Evolutionary conservation across 768 basidiomycete species (phyloP).

Genomic region (Crucibulum laeve): DNA sequence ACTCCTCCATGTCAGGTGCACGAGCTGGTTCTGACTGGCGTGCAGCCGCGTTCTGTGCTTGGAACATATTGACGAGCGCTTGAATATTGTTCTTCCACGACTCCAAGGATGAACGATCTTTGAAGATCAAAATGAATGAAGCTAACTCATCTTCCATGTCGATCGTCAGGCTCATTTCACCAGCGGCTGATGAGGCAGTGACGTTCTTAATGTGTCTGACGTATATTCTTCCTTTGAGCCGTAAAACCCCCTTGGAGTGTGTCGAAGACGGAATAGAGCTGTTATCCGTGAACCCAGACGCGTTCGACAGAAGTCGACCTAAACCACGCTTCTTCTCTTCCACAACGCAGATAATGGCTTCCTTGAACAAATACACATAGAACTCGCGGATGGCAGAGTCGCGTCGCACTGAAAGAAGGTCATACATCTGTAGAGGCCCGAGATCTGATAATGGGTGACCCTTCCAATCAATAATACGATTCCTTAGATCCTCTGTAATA

Average conservation of each 20-base stretch:
- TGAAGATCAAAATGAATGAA: slow-evolving; percentile 94
- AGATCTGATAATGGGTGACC: slow-evolving; percentile 88
- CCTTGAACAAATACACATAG: slow-evolving; percentile 94
- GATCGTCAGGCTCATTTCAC: slow-evolving; percentile 92
- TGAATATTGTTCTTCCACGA: slow-evolving; percentile 86
- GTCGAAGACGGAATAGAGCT: slow-evolving; percentile 36
- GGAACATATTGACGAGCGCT: slow-evolving; percentile 68
- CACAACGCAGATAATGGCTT: slow-evolving; percentile 97
- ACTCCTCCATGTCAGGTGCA: slow-evolving; percentile 64
- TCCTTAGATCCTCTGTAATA: slow-evolving; percentile 85
- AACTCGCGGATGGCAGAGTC: slow-evolving; percentile 91
- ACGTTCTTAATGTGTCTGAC: slow-evolving; percentile 92
- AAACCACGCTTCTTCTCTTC: slow-evolving; percentile 90
- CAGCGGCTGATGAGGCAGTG: slow-evolving; percentile 68
- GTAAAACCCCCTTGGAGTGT: slow-evolving; percentile 65
- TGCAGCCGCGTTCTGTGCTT: slow-evolving; percentile 40
- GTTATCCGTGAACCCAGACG: slow-evolving; percentile 51
- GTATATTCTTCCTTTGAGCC: slow-evolving; percentile 94
- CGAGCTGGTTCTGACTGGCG: slow-evolving; percentile 33
- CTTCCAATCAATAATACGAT: slow-evolving; percentile 94
- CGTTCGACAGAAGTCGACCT: slow-evolving; percentile 66
- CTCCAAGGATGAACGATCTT: slow-evolving; percentile 83
- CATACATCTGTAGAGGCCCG: slow-evolving; percentile 88
- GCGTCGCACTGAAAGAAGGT: slow-evolving; percentile 83
- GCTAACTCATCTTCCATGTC: slow-evolving; percentile 98